Base-by-base conservation (phyloP, 768 basidiomycete genomes). In the Erythrobasidium yunnanense region DNA sequence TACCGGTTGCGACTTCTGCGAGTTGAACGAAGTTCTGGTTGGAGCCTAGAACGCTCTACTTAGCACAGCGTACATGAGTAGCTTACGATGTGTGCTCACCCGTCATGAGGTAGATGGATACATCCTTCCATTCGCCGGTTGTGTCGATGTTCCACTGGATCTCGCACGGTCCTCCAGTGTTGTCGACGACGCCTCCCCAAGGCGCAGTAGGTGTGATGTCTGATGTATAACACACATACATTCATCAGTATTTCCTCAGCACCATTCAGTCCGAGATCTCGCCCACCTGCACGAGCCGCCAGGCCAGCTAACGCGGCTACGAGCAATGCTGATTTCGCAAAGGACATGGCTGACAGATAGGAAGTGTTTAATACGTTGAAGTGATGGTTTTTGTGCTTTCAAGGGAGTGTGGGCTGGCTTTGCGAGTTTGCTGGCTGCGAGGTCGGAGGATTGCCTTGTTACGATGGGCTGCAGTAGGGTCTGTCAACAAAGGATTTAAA, bases 1-100 rank as follows among this genome's bases (percentile, higher is more conserved):
- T 29, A 0, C 33, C 66, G 1, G 25, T 22, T 0, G 66, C 70
- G 25, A 69, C 62, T 17, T 67, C 56, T 1, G 60, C 58, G 18
- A 71, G 18, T 27, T 71, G 66, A 35, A 65, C 69, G 51, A 71
- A 67, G 7, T 46, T 42, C 2, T 27, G n/a, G 38, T 71, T 66
- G 27, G 38, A 42, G 38, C 38, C 38, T 42, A n/a, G 11, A n/a
- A n/a, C n/a, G n/a, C n/a, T n/a, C n/a, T n/a, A 42, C 38, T 42
- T n/a, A 42, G 38, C 38, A 42, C 38, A n/a, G n/a, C n/a, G n/a
- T n/a, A n/a, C n/a, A n/a, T n/a, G n/a, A n/a, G n/a, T n/a, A n/a
- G n/a, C n/a, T n/a, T n/a, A n/a, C n/a, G n/a, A n/a, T n/a, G n/a
- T 42, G 11, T 42, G n/a, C 38, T 22, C 11, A 3, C 70, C 70